A percentile compares a stretch with the other conserved stretches of the same genome.
Conservation (phyloP, 2,329 filamentous ascomycete species). For the Fusarium papillatum region DNA sequence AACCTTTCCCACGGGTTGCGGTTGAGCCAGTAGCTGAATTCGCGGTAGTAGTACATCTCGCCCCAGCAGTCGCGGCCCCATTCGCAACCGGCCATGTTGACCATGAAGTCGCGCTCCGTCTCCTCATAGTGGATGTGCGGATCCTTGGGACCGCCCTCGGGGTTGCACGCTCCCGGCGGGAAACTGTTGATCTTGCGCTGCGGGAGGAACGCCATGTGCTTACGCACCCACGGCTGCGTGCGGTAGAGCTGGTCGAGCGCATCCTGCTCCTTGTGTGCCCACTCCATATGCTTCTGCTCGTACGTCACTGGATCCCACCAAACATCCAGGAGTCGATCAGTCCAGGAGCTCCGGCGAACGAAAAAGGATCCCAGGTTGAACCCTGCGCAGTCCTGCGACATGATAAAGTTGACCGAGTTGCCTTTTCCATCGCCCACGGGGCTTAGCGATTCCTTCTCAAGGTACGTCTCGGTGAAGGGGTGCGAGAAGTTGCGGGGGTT, state of each 20-base stretch:
- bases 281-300: conserved; percentile 98
- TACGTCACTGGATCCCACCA: conserved; percentile 99
- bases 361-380: conserved; percentile 99
- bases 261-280: conserved; percentile 99
- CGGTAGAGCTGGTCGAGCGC: conserved; percentile 93
- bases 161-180: conserved; percentile 88
- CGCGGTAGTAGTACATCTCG: conserved; percentile 96
- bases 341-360: conserved; percentile 86
- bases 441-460: conserved; percentile 82
- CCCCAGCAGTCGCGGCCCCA: conserved; percentile 98
- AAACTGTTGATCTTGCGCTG: conserved; percentile 97
- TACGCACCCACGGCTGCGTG: conserved; percentile 92
- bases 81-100: conserved; percentile 99
- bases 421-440: conserved; percentile 81
- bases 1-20: conserved; percentile 84
- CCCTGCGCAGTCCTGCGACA: conserved; percentile 94
- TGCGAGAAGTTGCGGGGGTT: conserved; percentile 96
- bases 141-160: conserved; percentile 75
- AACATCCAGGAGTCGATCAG: conserved; percentile 90
- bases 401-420: conserved; percentile 86
- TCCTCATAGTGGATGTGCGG: conserved; percentile 88
- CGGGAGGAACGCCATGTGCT: conserved; percentile 88
- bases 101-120: conserved; percentile 89
- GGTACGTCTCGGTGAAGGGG: conserved; percentile 79
- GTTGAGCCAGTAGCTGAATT: conserved; percentile 92